Base-by-base conservation (phyloP, 768 basidiomycete genomes). In the Rhizopogon vinicolor region DNA sequence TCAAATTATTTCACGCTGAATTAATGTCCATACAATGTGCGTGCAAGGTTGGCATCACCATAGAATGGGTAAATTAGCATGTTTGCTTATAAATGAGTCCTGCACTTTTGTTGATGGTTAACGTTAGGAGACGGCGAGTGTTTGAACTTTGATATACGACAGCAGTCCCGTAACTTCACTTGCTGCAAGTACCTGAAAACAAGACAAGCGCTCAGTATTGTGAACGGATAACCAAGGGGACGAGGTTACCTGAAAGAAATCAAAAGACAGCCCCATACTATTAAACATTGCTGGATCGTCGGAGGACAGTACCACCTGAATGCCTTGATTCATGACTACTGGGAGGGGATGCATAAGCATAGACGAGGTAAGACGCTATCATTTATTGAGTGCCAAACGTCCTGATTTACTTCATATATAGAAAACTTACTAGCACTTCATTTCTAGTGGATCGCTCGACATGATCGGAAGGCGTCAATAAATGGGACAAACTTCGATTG, bases 261-360 rank as follows among this genome's bases (percentile, higher is more conserved):
- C 89, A 64, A 80, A 90, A 1, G 85, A 83, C 6, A 90, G 72
- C 0, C 87, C 87, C 80, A 85, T 82, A 61, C 83, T 86, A 14
- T 84, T 86, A 61, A 90, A 90, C n/a, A 84, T 78, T 1, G 85
- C 74, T 1, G 89, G 89, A 61, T 89, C 88, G 62, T 90, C 89
- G 3, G 84, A 87, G 60, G 76, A 83, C 8, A 91, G 74, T 2
- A 81, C 81, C 14, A 90, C 83, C 0, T 84, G 83, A 5, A 90
- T 76, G 0, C 87, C 87, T 60, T 87, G 76, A 68, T 86, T 89
- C 53, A 90, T 66, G 45, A 88, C 60, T 8, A 78, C 72, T 1
- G 87, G 85, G 29, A 90, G 74, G 1, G 86, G 86, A 62, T 89
- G 87, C 76, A 82, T 83, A 5, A 82, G 83, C 81, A 90, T 89